Evolutionary conservation across 2,329 filamentous ascomycete species (phyloP).

Genomic region (Exophiala lecanii-corni): DNA sequence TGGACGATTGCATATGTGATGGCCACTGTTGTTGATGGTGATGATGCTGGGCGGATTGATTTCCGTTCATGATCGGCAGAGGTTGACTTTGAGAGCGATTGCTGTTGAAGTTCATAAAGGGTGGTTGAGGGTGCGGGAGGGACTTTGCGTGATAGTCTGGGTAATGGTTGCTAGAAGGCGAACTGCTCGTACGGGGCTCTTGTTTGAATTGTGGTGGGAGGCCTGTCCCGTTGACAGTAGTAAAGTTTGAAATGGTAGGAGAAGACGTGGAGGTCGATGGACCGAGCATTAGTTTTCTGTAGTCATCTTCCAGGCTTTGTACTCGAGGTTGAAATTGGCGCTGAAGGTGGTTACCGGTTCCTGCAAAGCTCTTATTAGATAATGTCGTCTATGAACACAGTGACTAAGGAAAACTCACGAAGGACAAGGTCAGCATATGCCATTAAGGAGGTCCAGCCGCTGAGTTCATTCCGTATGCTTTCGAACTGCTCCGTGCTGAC

Average conservation of each 20-base stretch:
- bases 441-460: conserved; percentile 26
- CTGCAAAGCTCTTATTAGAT: conserved; percentile 7
- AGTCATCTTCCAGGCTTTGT: conserved; percentile 22
- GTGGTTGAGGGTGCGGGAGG: conserved; percentile 14
- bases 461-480: conserved; percentile 26
- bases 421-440: conserved; percentile 26
- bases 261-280: neutral
- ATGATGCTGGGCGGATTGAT: neutral
- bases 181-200: conserved; percentile 5
- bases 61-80: neutral
- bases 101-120: conserved; percentile 10
- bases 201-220: neutral
- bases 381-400: neutral
- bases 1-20: neutral
- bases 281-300: conserved; percentile 17
- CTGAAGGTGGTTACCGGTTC: conserved; percentile 23
- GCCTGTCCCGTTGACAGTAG: conserved; percentile 7
- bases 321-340: conserved; percentile 24
- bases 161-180: neutral
- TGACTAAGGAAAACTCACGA: conserved; percentile 17
- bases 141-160: conserved; percentile 4
- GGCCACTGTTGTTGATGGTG: conserved; percentile 12
- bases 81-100: conserved; percentile 8
- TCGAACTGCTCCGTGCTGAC: conserved; percentile 25
- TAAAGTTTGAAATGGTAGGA: neutral